Evolutionary conservation across 345 rosid species (phyloP).

Genomic region (Moricandia moricandioides): DNA sequence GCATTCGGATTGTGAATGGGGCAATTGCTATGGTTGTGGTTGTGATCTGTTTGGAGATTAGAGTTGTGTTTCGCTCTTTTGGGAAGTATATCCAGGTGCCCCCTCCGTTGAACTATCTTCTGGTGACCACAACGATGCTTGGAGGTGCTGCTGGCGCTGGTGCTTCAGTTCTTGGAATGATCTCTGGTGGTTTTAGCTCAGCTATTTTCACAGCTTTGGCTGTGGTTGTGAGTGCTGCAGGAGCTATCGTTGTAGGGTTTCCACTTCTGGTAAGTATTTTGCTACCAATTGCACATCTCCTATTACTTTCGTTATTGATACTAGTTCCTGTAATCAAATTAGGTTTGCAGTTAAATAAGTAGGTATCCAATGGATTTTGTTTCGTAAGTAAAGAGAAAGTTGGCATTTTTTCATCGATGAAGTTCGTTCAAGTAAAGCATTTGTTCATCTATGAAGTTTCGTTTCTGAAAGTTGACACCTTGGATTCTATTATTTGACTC

Average conservation of each 20-base stretch:
- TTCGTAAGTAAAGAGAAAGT: background rate
- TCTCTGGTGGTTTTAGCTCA: conserved; percentile 80
- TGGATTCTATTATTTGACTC: background rate
- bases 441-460: background rate
- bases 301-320: background rate
- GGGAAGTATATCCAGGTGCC: conserved; percentile 96
- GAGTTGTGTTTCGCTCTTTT: conserved; percentile 93
- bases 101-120: conserved; percentile 78
- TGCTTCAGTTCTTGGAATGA: conserved; percentile 79
- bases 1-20: conserved; percentile 83
- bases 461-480: conserved; percentile 10
- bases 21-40: conserved; percentile 81
- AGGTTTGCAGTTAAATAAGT: background rate
- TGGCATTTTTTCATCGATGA: conserved; percentile 1
- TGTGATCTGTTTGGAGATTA: conserved; percentile 85
- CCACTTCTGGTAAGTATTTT: conserved; percentile 69
- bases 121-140: conserved; percentile 84
- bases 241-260: conserved; percentile 90
- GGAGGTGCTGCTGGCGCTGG: conserved; percentile 95
- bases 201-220: conserved; percentile 70
- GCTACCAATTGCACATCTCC: background rate
- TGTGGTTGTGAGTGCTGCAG: conserved; percentile 86
- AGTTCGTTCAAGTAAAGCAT: conserved; percentile 10
- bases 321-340: conserved; percentile 1
- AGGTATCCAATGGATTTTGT: background rate